A percentile compares a stretch with the other conserved stretches of the same genome.
These are phyloP conservation scores for Mycosphaerella sp. DNA, from an alignment of 2,329 filamentous ascomycete genomes.

Conservation along the genomic window DNA sequence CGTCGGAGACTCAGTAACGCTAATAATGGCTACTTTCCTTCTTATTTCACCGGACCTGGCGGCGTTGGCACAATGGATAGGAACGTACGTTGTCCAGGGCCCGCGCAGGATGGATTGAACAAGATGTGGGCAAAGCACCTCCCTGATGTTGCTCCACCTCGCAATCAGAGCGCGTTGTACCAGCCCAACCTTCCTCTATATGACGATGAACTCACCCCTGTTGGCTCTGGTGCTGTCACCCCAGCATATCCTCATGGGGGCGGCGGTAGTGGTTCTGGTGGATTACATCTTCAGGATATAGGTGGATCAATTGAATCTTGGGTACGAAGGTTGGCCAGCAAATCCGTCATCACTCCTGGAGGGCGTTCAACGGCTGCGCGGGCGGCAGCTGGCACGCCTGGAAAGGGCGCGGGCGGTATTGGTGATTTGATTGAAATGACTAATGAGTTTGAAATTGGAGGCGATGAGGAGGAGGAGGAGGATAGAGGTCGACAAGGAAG, in stretches of 20 bases:
- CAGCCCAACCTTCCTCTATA: slow-evolving; percentile 59
- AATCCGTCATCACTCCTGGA: slow-evolving; percentile 36
- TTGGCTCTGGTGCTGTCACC: slow-evolving; percentile 24
- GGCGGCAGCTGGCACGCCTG: slow-evolving; percentile 30
- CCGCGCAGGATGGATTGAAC: slow-evolving; percentile 77
- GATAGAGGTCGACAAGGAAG: slow-evolving; percentile 28
- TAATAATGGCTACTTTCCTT: slow-evolving; percentile 36
- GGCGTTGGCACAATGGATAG: slow-evolving; percentile 77
- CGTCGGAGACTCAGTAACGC: slow-evolving; percentile 37
- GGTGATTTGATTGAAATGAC: slow-evolving; percentile 67
- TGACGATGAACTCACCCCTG: slow-evolving; percentile 28
- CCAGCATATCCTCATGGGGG: slow-evolving; percentile 23
- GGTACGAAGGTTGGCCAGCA: slow-evolving; percentile 73
- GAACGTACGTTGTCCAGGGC: slow-evolving; percentile 67
- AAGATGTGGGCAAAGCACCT: slow-evolving; percentile 77
- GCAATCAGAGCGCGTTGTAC: slow-evolving; percentile 51
- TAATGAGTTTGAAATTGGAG: slow-evolving; percentile 48
- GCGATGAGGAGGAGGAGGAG: slow-evolving; percentile 26
- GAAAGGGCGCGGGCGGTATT: slow-evolving; percentile 40
- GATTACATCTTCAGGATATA: slow-evolving; percentile 65
- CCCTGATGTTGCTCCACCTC: slow-evolving; percentile 61
- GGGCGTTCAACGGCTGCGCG: slow-evolving; percentile 17
- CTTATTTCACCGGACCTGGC: slow-evolving; percentile 70
- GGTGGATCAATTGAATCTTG: slow-evolving; percentile 85
- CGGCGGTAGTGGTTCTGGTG: slow-evolving; percentile 25